These are phyloP conservation scores for Hypoxylon cercidicola DNA, from an alignment of 495 filamentous ascomycete genomes.

Conservation along the genomic window DNA sequence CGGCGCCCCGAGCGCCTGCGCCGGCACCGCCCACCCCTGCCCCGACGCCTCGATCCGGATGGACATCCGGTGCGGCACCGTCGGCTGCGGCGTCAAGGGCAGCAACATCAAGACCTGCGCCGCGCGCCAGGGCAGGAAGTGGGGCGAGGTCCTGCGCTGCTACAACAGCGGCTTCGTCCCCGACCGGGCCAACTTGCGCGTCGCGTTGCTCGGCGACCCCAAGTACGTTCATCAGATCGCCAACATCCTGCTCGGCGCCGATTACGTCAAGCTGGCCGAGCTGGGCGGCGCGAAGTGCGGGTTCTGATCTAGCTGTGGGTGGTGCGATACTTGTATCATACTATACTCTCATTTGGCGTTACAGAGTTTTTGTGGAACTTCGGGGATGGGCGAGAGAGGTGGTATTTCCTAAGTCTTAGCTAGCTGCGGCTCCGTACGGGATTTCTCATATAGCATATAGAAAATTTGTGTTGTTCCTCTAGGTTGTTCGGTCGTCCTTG, in stretches of 20 bases:
- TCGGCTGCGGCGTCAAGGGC: slow-evolving; percentile 10
- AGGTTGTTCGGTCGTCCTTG: too few relatives aligned
- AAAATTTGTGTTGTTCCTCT: too few relatives aligned
- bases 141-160: slow-evolving; percentile 12
- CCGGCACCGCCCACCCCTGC: slow-evolving; percentile 5
- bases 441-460: neutral
- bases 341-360: neutral
- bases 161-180: slow-evolving; percentile 8
- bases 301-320: neutral
- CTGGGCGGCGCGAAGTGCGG: slow-evolving; percentile 8
- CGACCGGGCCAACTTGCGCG: slow-evolving; percentile 1
- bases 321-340: neutral
- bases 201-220: slow-evolving; percentile 1
- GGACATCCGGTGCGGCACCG: slow-evolving; percentile 8
- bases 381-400: too few relatives aligned
- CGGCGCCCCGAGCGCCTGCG: slow-evolving; percentile 8
- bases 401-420: neutral
- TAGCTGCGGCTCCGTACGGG: too few relatives aligned
- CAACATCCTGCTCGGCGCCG: slow-evolving; percentile 17
- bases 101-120: slow-evolving; percentile 10
- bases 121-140: slow-evolving; percentile 6
- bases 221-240: slow-evolving; percentile 13
- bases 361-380: too few relatives aligned
- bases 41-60: slow-evolving; percentile 2
- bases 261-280: slow-evolving; percentile 3